Conservation (phyloP, 495 filamentous ascomycete genomes). For the Hypoxylon cercidicola region DNA sequence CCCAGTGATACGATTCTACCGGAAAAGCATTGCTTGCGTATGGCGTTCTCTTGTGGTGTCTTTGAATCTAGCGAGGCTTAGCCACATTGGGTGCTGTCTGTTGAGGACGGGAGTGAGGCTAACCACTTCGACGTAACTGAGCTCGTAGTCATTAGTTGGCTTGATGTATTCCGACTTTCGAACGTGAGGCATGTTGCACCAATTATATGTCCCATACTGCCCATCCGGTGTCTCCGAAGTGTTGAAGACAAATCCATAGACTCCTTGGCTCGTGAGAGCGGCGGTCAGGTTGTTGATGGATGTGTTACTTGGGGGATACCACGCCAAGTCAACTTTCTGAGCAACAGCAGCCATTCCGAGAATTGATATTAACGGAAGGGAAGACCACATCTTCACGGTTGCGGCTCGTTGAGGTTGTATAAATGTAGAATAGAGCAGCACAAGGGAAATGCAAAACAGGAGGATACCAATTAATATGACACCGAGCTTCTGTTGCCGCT, state of each 20-base stretch:
- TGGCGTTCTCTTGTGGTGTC: slow-evolving; percentile 79
- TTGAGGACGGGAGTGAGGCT: slow-evolving; percentile 24
- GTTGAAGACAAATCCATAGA: slow-evolving; percentile 74
- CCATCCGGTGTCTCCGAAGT: slow-evolving; percentile 59
- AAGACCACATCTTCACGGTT: slow-evolving; percentile 6
- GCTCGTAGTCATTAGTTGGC: slow-evolving; percentile 58
- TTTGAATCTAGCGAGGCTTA: slow-evolving; percentile 63
- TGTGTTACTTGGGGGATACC: slow-evolving; percentile 67
- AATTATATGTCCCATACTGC: slow-evolving; percentile 70
- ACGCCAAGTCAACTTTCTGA: slow-evolving; percentile 58
- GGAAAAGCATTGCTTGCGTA: slow-evolving; percentile 76
- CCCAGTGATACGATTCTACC: slow-evolving; percentile 70
- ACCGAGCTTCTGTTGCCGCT: not conserved
- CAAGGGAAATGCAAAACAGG: not conserved
- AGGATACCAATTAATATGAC: not conserved
- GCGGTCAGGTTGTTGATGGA: slow-evolving; percentile 65
- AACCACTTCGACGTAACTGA: slow-evolving; percentile 75
- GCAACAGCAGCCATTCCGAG: not conserved
- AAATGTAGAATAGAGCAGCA: slow-evolving; percentile 9
- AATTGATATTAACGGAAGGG: slow-evolving; percentile 11
- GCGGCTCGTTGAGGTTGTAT: not conserved
- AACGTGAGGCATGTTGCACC: slow-evolving; percentile 84
- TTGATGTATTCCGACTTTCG: slow-evolving; percentile 64
- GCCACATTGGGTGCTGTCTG: slow-evolving; percentile 1
- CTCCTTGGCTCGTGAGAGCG: slow-evolving; percentile 61